Percentiles rank a stretch among this genome's conserved stretches.
Evolutionary conservation across 176 grass and related monocot species (phyloP).

Genomic region (Dactylis glomerata): DNA sequence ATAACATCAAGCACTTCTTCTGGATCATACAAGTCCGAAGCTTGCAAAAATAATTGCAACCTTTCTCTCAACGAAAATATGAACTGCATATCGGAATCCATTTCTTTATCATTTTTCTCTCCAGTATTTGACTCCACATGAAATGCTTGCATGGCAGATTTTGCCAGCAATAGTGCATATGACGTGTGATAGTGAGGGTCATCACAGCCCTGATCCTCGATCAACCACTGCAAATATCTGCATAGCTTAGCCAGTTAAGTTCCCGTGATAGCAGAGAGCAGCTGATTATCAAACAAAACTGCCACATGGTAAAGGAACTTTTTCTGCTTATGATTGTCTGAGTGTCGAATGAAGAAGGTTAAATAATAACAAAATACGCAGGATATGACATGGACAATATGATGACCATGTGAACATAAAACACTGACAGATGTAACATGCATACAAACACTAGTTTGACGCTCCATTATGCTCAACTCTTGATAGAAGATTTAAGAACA

Average conservation of each 20-base stretch:
- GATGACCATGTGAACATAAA: constrained; percentile 12
- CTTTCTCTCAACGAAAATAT: constrained; percentile 68
- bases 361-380: background rate
- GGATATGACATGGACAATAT: background rate
- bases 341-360: background rate
- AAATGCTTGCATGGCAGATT: constrained; percentile 66
- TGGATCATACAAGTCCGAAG: constrained; percentile 93
- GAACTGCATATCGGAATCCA: constrained; percentile 33
- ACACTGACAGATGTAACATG: background rate
- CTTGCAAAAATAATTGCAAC: constrained; percentile 92
- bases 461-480: background rate
- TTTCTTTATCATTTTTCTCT: constrained; percentile 35
- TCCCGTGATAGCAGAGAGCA: background rate
- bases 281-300: background rate
- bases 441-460: background rate
- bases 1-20: constrained; percentile 92
- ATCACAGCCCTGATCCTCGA: constrained; percentile 84
- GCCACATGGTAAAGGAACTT: background rate
- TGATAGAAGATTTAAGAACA: background rate
- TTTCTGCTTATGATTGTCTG: background rate
- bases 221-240: constrained; percentile 98
- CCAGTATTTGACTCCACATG: constrained; percentile 30
- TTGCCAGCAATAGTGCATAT: constrained; percentile 76
- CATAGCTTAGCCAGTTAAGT: constrained; percentile 14
- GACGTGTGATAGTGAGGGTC: constrained; percentile 86